These are phyloP conservation scores for Fusarium nelsonii DNA, from an alignment of 2,329 filamentous ascomycete species.

Conservation along the genomic window DNA sequence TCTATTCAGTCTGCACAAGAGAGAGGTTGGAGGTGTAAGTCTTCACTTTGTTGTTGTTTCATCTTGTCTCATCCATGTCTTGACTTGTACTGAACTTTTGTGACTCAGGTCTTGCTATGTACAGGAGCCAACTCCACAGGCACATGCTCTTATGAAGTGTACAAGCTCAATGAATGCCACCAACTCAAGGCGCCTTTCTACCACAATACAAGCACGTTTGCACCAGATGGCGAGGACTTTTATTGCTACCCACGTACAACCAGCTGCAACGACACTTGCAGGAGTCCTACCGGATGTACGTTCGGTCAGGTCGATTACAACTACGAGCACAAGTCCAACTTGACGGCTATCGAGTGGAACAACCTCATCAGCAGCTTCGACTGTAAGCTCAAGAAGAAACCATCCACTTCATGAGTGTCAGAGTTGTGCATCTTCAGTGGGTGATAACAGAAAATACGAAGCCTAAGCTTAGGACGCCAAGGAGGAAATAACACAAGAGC, in stretches of 20 bases:
- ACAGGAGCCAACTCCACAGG: conserved; percentile 64
- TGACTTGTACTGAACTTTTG: conserved; percentile 4
- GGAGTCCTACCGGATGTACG: conserved; percentile 65
- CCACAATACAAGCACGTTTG: conserved; percentile 62
- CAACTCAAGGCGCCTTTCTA: conserved; percentile 58
- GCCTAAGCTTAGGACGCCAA: too few relatives aligned
- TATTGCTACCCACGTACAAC: conserved; percentile 60
- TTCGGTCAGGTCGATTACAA: conserved; percentile 61
- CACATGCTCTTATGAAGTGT: conserved; percentile 58
- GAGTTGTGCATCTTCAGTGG: not conserved
- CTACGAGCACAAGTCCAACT: conserved; percentile 62
- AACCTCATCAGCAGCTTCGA: conserved; percentile 54
- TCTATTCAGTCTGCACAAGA: conserved; percentile 51
- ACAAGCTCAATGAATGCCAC: conserved; percentile 60
- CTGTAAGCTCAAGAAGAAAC: conserved; percentile 45
- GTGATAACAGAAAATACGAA: not conserved
- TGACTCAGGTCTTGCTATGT: conserved; percentile 61
- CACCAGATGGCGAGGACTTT: conserved; percentile 63
- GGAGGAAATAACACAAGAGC: too few relatives aligned
- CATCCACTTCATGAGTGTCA: conserved; percentile 12
- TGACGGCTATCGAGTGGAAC: conserved; percentile 61
- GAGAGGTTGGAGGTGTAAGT: conserved; percentile 63
- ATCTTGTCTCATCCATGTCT: not conserved
- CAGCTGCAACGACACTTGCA: conserved; percentile 60
- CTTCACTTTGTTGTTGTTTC: not conserved